Conservation (phyloP, 768 basidiomycete genomes). For the Filobasidium floriforme region DNA sequence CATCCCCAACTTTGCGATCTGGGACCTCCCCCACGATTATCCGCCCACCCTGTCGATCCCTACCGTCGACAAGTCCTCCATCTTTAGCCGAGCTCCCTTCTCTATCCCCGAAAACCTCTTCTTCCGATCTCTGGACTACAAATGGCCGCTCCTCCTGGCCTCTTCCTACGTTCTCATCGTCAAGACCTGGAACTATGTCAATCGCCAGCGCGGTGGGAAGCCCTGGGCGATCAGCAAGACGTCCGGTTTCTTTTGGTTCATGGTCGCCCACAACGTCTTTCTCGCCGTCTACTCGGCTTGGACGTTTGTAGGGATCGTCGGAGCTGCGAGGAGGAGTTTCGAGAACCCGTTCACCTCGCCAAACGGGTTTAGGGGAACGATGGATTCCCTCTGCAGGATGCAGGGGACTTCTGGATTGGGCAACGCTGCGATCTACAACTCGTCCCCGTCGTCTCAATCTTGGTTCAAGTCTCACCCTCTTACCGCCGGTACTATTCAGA, state of each 20-base stretch:
- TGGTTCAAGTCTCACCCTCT: constrained; percentile 18
- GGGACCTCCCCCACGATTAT: constrained; percentile 1
- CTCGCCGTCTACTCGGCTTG: constrained; percentile 24
- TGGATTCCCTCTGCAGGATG: constrained; percentile 22
- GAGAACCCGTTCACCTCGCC: constrained; percentile 10
- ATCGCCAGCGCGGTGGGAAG: constrained; percentile 25
- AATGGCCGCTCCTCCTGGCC: constrained; percentile 28
- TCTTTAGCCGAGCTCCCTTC: constrained; percentile 15
- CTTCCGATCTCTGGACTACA: constrained; percentile 20
- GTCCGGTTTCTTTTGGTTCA: constrained; percentile 18
- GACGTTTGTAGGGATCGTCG: constrained; percentile 26
- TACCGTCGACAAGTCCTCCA: not conserved
- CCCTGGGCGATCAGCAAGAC: constrained; percentile 25
- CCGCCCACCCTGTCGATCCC: not conserved
- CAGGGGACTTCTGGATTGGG: constrained; percentile 14
- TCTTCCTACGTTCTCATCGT: constrained; percentile 29
- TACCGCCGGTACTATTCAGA: not conserved
- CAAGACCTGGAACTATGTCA: constrained; percentile 24
- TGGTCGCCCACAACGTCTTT: constrained; percentile 34
- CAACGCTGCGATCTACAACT: constrained; percentile 18
- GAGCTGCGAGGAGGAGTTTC: constrained; percentile 16
- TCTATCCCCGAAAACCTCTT: constrained; percentile 18
- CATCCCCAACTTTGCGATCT: constrained; percentile 8
- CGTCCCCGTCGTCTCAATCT: not conserved
- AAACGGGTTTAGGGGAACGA: constrained; percentile 13